Conservation (phyloP, 768 basidiomycete genomes). For the Neoboletus brunneissimus region DNA sequence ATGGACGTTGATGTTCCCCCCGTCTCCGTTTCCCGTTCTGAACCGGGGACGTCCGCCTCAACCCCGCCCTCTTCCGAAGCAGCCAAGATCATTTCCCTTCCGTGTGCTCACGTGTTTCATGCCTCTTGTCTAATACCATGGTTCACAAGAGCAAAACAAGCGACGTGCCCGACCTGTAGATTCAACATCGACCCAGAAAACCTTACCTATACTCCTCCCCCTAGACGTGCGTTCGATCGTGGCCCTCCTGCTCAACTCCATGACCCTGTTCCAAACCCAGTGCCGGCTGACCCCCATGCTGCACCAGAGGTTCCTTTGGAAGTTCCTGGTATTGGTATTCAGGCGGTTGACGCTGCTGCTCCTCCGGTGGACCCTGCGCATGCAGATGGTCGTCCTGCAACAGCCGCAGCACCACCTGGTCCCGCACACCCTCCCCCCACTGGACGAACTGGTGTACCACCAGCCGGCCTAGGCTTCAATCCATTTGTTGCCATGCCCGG, state of each 20-base stretch:
- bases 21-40: constrained; percentile 9
- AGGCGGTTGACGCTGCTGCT: background rate
- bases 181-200: constrained; percentile 83
- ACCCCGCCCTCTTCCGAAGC: constrained; percentile 14
- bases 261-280: constrained; percentile 12
- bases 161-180: constrained; percentile 80
- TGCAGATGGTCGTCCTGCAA: constrained; percentile 1
- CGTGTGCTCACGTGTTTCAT: constrained; percentile 82
- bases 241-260: constrained; percentile 12
- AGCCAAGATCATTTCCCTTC: constrained; percentile 61
- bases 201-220: constrained; percentile 45
- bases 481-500: constrained; percentile 22
- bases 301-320: constrained; percentile 9
- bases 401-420: background rate
- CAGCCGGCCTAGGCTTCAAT: constrained; percentile 14
- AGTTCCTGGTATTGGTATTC: background rate
- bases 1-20: constrained; percentile 22
- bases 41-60: constrained; percentile 8
- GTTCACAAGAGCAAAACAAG: constrained; percentile 76
- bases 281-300: constrained; percentile 7
- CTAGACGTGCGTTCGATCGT: constrained; percentile 19
- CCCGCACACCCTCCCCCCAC: background rate
- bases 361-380: background rate
- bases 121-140: constrained; percentile 75
- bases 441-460: constrained; percentile 8